Evolutionary conservation across 345 rosid species (phyloP).

Genomic region (Gossypium ekmanianum): DNA sequence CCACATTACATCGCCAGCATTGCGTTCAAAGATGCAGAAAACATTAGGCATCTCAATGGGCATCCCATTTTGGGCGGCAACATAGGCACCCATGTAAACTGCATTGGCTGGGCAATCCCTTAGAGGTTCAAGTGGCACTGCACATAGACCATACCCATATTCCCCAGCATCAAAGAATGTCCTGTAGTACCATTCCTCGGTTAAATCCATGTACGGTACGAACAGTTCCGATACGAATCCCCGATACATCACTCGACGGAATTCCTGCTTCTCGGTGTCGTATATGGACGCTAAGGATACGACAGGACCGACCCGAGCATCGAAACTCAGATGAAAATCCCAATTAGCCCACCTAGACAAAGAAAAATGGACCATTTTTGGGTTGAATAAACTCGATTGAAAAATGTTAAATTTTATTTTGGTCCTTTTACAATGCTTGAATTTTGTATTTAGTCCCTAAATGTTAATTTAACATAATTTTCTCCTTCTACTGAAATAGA

Average conservation of each 20-base stretch:
- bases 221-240: slow-evolving; percentile 52
- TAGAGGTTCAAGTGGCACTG: slow-evolving; percentile 39
- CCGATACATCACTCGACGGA: slow-evolving; percentile 47
- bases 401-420: not conserved
- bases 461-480: not conserved
- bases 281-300: slow-evolving; percentile 51
- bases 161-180: slow-evolving; percentile 48
- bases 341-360: slow-evolving; percentile 60
- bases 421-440: not conserved
- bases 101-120: slow-evolving; percentile 57
- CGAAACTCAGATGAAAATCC: slow-evolving; percentile 49
- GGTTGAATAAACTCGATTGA: not conserved
- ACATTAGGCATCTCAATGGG: slow-evolving; percentile 33
- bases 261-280: slow-evolving; percentile 33
- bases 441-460: not conserved
- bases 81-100: slow-evolving; percentile 35
- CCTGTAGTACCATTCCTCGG: slow-evolving; percentile 40
- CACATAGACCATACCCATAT: slow-evolving; percentile 43
- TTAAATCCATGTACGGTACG: slow-evolving; percentile 59
- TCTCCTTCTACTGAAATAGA: too few species aligned
- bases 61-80: slow-evolving; percentile 39
- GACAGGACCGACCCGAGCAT: slow-evolving; percentile 44
- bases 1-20: slow-evolving; percentile 51
- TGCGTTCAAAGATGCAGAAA: slow-evolving; percentile 56
- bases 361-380: not conserved